A percentile compares a stretch with the other conserved stretches of the same genome.
Conservation (phyloP, 129 eudicot species). For the Arctium minus region DNA sequence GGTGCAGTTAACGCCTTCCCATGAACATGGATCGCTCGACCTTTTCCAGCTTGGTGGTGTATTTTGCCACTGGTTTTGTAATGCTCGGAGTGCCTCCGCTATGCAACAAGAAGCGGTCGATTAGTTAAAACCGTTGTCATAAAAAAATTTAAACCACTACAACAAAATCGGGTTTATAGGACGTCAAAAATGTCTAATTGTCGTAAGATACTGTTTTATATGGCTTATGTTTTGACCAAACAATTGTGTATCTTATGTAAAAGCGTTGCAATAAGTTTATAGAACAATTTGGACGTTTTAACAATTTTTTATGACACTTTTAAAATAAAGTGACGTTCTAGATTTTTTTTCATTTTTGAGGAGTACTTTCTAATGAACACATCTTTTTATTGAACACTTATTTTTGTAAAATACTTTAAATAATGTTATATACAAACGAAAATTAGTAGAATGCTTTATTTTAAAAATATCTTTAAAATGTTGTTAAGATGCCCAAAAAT, state of each 20-base stretch:
- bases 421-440: neutral
- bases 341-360: neutral
- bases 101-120: slow-evolving; percentile 11
- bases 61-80: slow-evolving; percentile 74
- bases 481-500: neutral
- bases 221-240: neutral
- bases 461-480: neutral
- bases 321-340: neutral
- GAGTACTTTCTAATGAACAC: neutral
- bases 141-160: neutral
- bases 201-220: too few species aligned
- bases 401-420: neutral
- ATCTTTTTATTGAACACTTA: neutral
- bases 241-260: neutral
- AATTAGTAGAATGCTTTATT: neutral
- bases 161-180: neutral
- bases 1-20: slow-evolving; percentile 88
- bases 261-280: neutral
- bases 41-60: slow-evolving; percentile 85
- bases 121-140: neutral
- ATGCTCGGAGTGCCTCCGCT: slow-evolving; percentile 63
- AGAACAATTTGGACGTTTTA: too few species aligned
- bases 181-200: neutral
- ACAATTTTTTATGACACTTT: neutral
- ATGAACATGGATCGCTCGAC: slow-evolving; percentile 84